These are phyloP conservation scores for Solanum pinnatisectum DNA, from an alignment of 257 asterid species.

Conservation along the genomic window DNA sequence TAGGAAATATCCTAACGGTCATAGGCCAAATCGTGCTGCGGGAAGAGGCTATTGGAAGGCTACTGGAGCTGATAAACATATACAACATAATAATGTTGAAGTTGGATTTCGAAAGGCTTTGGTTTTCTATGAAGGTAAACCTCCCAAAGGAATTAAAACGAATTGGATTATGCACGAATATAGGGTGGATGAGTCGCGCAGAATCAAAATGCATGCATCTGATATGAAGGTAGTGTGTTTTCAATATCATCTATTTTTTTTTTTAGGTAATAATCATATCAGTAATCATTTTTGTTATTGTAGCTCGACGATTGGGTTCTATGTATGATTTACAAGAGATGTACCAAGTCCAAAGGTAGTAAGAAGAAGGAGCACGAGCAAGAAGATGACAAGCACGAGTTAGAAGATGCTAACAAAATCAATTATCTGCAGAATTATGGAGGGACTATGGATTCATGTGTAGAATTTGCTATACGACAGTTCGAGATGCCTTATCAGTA, in stretches of 20 bases:
- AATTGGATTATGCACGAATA: slow-evolving; percentile 25
- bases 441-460: neutral
- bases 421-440: neutral
- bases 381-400: neutral
- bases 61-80: slow-evolving; percentile 1
- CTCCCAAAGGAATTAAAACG: slow-evolving; percentile 2
- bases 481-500: neutral
- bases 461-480: neutral
- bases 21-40: slow-evolving; percentile 5
- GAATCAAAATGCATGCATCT: neutral
- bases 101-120: slow-evolving; percentile 12
- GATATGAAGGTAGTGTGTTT: neutral
- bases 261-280: too few species aligned
- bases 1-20: slow-evolving; percentile 4
- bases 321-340: slow-evolving; percentile 8
- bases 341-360: neutral
- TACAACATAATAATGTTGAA: neutral
- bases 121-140: slow-evolving; percentile 9
- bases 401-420: neutral
- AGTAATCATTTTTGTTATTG: neutral
- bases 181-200: neutral
- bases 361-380: neutral
- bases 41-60: slow-evolving; percentile 17
- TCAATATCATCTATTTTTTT: too few species aligned
- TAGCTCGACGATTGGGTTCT: slow-evolving; percentile 22